phyloP scores from a whole-genome alignment of 495 filamentous ascomycete genomes.

The Elasticomyces elasticus region DNA sequence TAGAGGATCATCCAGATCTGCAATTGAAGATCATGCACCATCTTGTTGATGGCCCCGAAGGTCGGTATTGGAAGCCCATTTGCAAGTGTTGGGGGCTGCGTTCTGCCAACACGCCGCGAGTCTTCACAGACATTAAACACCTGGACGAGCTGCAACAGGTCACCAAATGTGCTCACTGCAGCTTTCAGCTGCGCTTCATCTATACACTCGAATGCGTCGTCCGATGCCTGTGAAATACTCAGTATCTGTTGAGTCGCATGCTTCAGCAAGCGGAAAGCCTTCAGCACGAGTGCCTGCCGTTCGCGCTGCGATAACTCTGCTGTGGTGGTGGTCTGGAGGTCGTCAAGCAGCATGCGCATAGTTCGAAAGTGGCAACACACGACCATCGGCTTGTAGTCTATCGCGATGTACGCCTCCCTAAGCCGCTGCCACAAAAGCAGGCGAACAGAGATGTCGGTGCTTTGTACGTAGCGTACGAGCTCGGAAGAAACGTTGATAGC shows the following conservation, averaged over 20 bases:
- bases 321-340: constrained; percentile 58
- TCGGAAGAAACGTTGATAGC: constrained; percentile 34
- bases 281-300: constrained; percentile 57
- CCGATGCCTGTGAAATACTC: constrained; percentile 46
- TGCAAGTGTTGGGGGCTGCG: constrained; percentile 34
- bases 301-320: constrained; percentile 47
- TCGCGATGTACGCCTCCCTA: constrained; percentile 72
- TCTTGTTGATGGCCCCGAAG: constrained; percentile 54
- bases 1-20: constrained; percentile 75
- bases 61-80: constrained; percentile 26
- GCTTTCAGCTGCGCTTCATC: constrained; percentile 64
- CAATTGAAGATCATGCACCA: constrained; percentile 69
- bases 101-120: constrained; percentile 63
- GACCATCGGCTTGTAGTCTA: constrained; percentile 74
- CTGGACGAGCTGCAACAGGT: constrained; percentile 62
- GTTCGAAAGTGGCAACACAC: constrained; percentile 75
- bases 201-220: constrained; percentile 70
- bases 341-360: constrained; percentile 67
- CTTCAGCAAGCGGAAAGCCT: constrained; percentile 67
- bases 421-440: constrained; percentile 82
- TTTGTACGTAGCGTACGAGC: constrained; percentile 72
- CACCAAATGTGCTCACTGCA: constrained; percentile 57
- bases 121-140: constrained; percentile 73
- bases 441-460: constrained; percentile 67
- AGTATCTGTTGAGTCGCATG: constrained; percentile 60